Percentiles rank a stretch among this genome's conserved stretches.
These are phyloP conservation scores for Myxozyma geophila DNA, from an alignment of 805 yeast genomes.

Conservation along the genomic window DNA sequence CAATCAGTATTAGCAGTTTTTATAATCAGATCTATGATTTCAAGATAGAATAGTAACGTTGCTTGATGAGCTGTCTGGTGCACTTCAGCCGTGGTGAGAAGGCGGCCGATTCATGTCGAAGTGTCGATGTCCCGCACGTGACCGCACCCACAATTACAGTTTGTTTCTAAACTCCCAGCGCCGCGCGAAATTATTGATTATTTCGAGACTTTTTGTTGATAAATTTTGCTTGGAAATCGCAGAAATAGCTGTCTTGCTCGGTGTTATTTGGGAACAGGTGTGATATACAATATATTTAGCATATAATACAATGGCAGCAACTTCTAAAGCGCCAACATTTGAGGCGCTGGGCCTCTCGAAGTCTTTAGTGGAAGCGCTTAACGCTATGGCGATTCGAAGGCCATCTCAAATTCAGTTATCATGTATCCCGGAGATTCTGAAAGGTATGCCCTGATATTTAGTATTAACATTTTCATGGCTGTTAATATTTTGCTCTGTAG, in stretches of 20 bases:
- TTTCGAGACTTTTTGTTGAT: no score
- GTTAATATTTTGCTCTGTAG: conserved; percentile 25
- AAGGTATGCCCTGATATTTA: conserved; percentile 47
- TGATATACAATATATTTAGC: not conserved
- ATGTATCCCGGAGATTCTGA: conserved; percentile 84
- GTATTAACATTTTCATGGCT: not conserved
- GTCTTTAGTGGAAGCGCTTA: conserved; percentile 83
- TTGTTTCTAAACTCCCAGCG: no score
- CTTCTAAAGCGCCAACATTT: conserved; percentile 46
- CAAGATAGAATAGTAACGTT: no score
- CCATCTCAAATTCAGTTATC: conserved; percentile 89
- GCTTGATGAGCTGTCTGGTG: no score
- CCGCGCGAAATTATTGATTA: no score
- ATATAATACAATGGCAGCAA: not conserved
- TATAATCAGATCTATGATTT: no score
- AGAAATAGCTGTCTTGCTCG: no score
- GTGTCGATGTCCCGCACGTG: no score
- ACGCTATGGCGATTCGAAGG: conserved; percentile 75
- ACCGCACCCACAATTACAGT: no score
- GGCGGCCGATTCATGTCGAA: no score
- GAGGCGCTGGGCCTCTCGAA: conserved; percentile 72
- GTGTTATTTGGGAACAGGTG: not conserved
- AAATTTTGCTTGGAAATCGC: no score
- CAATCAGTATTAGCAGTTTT: no score
- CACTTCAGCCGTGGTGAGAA: not conserved